phyloP scores from a whole-genome alignment of 2,329 filamentous ascomycete species.

The Beauveria caledonica region DNA sequence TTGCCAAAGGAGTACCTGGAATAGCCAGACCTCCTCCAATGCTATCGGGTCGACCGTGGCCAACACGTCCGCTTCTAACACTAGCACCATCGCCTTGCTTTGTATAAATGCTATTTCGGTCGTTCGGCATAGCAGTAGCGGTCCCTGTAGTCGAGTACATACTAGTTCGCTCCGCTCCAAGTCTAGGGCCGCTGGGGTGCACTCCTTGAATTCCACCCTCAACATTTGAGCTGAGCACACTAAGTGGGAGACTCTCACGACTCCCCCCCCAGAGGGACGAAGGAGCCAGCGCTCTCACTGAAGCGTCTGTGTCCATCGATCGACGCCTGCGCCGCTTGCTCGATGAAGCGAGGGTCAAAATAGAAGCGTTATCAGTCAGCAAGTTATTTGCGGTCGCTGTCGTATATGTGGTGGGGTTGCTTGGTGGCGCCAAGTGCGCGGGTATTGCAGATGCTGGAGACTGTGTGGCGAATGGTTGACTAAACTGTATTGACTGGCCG shows the following conservation, averaged over 20 bases:
- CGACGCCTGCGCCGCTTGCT: slow-evolving; percentile 69
- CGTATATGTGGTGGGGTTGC: slow-evolving; percentile 62
- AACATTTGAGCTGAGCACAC: slow-evolving; percentile 65
- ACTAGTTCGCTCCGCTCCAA: slow-evolving; percentile 58
- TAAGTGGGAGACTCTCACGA: slow-evolving; percentile 70
- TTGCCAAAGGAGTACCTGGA: slow-evolving; percentile 54
- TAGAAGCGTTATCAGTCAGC: slow-evolving; percentile 77
- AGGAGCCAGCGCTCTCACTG: slow-evolving; percentile 74
- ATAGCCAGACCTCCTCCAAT: slow-evolving; percentile 66
- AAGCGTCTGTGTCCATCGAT: slow-evolving; percentile 79
- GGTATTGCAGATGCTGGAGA: slow-evolving; percentile 67
- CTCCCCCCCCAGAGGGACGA: slow-evolving; percentile 76
- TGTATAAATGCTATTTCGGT: slow-evolving; percentile 75
- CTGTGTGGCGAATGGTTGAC: slow-evolving; percentile 55
- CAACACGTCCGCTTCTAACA: slow-evolving; percentile 66
- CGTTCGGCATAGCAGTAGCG: slow-evolving; percentile 57
- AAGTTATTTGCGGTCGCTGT: slow-evolving; percentile 76
- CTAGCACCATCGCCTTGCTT: slow-evolving; percentile 65
- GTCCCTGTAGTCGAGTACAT: slow-evolving; percentile 72
- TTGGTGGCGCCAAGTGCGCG: slow-evolving; percentile 52
- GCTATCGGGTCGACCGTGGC: slow-evolving; percentile 75
- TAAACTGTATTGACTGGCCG: slow-evolving; percentile 51
- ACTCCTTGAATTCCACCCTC: slow-evolving; percentile 45
- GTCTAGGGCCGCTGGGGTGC: slow-evolving; percentile 39
- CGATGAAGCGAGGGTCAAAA: slow-evolving; percentile 75